phyloP scores from a whole-genome alignment of 495 filamentous ascomycete genomes.

The Evernia prunastri region DNA sequence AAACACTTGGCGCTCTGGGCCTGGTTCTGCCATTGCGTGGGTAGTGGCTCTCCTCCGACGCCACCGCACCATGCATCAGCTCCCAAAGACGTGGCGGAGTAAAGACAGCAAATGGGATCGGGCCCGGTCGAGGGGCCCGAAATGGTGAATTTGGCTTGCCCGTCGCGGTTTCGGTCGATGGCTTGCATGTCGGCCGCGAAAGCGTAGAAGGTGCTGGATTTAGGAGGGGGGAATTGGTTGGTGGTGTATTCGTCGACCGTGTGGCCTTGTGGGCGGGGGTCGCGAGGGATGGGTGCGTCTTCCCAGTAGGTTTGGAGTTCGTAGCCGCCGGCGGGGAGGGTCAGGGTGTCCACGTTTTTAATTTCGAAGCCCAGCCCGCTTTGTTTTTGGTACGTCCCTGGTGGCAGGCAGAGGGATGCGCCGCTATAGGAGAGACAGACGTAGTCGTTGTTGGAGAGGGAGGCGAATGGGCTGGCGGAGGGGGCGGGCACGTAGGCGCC shows the following conservation, averaged over 20 bases:
- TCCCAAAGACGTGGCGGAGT: constrained; percentile 8
- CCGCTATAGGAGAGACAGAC: constrained; percentile 13
- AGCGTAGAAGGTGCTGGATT: not conserved
- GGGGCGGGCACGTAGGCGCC: constrained; percentile 7
- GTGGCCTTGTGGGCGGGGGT: not conserved
- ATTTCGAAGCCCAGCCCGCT: constrained; percentile 16
- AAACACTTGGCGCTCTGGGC: constrained; percentile 17
- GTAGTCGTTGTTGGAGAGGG: constrained; percentile 10
- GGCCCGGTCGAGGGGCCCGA: constrained; percentile 1
- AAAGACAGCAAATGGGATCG: constrained; percentile 18
- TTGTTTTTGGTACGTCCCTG: constrained; percentile 15
- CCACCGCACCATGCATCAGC: constrained; percentile 9
- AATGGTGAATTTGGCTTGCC: constrained; percentile 12
- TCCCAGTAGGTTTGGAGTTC: constrained; percentile 13
- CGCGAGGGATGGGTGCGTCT: not conserved
- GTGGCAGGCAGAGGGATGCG: constrained; percentile 9
- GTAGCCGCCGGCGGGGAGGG: constrained; percentile 1
- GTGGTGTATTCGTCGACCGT: constrained; percentile 3
- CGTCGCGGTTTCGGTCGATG: constrained; percentile 10
- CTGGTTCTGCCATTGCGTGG: constrained; percentile 11
- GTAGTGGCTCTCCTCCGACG: constrained; percentile 2
- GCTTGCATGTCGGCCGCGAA: constrained; percentile 2
- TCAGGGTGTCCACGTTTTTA: constrained; percentile 13
- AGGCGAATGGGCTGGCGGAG: constrained; percentile 8
- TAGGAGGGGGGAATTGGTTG: constrained; percentile 7